phyloP scores from a whole-genome alignment of 495 filamentous ascomycete genomes.

The Penicillium angulare region DNA sequence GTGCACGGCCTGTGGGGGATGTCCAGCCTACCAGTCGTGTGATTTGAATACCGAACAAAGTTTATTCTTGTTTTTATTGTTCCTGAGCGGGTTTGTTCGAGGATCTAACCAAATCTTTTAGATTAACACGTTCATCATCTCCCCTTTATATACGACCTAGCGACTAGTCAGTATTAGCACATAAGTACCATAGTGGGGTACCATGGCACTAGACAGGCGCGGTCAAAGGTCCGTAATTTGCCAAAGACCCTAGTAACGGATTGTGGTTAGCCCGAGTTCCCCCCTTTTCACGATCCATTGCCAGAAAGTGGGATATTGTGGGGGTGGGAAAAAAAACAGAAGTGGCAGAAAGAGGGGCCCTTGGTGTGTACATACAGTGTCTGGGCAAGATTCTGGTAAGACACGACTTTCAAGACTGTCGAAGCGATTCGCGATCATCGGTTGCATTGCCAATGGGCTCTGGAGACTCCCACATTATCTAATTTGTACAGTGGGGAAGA shows the following conservation, averaged over 20 bases:
- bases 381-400: too few relatives aligned
- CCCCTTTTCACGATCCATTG: neutral
- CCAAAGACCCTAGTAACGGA: too few relatives aligned
- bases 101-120: neutral
- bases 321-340: constrained; percentile 5
- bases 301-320: constrained; percentile 10
- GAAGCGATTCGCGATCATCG: constrained; percentile 1
- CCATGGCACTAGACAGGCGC: neutral
- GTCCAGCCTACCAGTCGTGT: too few relatives aligned
- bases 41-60: too few relatives aligned
- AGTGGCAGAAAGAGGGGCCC: neutral
- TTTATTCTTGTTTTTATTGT: too few relatives aligned
- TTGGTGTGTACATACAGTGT: too few relatives aligned
- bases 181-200: neutral
- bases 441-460: constrained; percentile 7
- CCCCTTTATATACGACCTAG: neutral
- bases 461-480: too few relatives aligned
- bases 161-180: neutral
- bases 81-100: neutral
- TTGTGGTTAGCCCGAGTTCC: too few relatives aligned
- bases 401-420: neutral
- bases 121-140: neutral
- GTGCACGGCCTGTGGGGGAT: too few relatives aligned
- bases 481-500: too few relatives aligned
- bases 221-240: neutral